Base-by-base conservation (phyloP, 2,329 filamentous ascomycete species). In the Nigrospora sphaerica region DNA sequence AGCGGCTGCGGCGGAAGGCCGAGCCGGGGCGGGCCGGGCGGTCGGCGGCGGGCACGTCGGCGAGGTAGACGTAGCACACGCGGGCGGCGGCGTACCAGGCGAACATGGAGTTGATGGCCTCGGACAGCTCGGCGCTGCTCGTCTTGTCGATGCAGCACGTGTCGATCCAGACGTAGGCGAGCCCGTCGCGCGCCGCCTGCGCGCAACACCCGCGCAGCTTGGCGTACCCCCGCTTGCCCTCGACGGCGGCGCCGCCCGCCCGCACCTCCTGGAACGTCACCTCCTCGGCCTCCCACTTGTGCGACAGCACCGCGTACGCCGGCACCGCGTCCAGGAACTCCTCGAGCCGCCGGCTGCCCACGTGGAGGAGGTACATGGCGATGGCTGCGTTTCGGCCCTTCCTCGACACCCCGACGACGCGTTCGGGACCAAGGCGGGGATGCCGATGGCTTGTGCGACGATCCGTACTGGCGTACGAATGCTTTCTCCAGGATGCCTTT, bases 111-210 rank as follows among this genome's bases (percentile, higher is more conserved):
- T 23, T 35, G 17, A 37, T 36, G 19, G 18, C 32, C 42, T 44
- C 42, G 42, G 32, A 35, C 42, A 44, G 32, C 19, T 36, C 42
- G 17, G 32, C 32, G 12, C 16, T 19, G 31, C 31, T 33, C 18
- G 42, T 33, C 42, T 44, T 44, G 42, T 44, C 42, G 16, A 44
- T 36, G 34, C 42, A 44, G 32, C 32, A 33, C 11, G 42, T 31
- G n/a, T 44, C 42, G 14, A 33, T 19, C 32, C 17, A 44, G n/a
- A 44, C 16, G 17, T 44, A 44, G 9, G 18, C 34, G 16, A 36
- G n/a, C n/a, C 42, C 42, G 9, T 34, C 32, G 12, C 12, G 10
- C 6, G 34, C 31, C 14, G 32, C 42, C 34, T 44, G 42, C n/a
- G 31, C 39, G 39, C 39, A 41, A 11, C 16, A 17, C 6, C 32